Percentiles rank a stretch among this genome's conserved stretches.
phyloP scores from a whole-genome alignment of 73 alveolate species.

The Urostyla sp. region DNA sequence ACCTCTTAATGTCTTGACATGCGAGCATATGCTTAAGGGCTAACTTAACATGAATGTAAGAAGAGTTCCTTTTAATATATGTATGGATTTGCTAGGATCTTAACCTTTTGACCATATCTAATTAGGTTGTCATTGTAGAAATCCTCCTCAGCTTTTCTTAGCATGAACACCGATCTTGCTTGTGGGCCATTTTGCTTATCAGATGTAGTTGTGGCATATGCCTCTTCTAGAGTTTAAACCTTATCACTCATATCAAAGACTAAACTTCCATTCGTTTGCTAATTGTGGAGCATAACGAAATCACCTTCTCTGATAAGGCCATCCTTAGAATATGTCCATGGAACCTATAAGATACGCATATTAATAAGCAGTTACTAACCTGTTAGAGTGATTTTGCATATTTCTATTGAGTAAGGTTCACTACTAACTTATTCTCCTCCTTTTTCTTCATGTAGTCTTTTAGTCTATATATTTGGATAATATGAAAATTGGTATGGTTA shows the following conservation, averaged over 20 bases:
- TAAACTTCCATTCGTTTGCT: slow-evolving; percentile 76
- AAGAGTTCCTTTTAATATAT: slow-evolving; percentile 66
- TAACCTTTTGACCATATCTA: slow-evolving; percentile 79
- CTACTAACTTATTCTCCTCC: slow-evolving; percentile 69
- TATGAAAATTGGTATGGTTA: not conserved
- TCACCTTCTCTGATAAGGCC: slow-evolving; percentile 87
- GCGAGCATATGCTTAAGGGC: slow-evolving; percentile 81
- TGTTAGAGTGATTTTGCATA: slow-evolving; percentile 59
- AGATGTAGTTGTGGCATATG: slow-evolving; percentile 82
- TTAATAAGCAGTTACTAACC: slow-evolving; percentile 42
- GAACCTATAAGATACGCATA: slow-evolving; percentile 30
- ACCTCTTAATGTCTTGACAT: slow-evolving; percentile 88
- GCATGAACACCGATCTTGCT: slow-evolving; percentile 74
- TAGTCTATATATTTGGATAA: slow-evolving; percentile 28
- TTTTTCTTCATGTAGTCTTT: slow-evolving; percentile 81
- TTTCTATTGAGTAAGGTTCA: slow-evolving; percentile 73
- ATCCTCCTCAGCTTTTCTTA: slow-evolving; percentile 70
- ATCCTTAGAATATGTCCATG: slow-evolving; percentile 70
- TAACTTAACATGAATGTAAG: slow-evolving; percentile 69
- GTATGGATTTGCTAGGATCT: slow-evolving; percentile 63
- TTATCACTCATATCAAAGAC: slow-evolving; percentile 85
- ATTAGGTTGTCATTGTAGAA: slow-evolving; percentile 61
- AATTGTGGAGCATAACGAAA: slow-evolving; percentile 75
- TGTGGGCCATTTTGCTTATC: slow-evolving; percentile 71
- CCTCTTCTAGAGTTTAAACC: slow-evolving; percentile 78